Evolutionary conservation across 768 basidiomycete genomes (phyloP).

Genomic region (Candolleomyces aberdarensis): DNA sequence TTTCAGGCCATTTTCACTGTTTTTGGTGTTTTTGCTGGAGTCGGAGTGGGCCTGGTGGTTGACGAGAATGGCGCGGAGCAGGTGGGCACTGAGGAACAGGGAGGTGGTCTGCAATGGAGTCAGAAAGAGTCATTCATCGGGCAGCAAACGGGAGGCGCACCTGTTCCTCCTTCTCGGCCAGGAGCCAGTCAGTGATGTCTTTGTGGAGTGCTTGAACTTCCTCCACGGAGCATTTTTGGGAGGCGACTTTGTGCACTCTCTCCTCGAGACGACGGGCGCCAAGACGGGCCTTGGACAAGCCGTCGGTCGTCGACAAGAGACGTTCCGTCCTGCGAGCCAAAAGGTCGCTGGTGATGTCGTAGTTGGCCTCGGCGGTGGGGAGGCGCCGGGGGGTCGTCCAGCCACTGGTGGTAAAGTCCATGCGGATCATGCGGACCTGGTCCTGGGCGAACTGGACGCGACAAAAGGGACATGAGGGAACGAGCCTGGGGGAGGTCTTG

Average conservation of each 20-base stretch:
- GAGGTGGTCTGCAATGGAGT: constrained; percentile 49
- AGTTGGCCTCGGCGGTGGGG: constrained; percentile 45
- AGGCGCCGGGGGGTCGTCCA: constrained; percentile 65
- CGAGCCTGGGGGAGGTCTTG: constrained; percentile 67
- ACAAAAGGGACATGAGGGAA: constrained; percentile 84
- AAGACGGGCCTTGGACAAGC: constrained; percentile 38
- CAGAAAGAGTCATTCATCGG: constrained; percentile 13
- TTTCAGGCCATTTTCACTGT: constrained; percentile 58
- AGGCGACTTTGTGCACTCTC: constrained; percentile 74
- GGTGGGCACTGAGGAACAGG: constrained; percentile 71
- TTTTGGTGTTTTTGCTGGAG: constrained; percentile 64
- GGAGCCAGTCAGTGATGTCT: constrained; percentile 77
- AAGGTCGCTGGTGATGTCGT: constrained; percentile 34
- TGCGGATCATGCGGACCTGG: constrained; percentile 71
- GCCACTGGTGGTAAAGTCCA: constrained; percentile 69
- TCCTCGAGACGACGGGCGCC: constrained; percentile 71
- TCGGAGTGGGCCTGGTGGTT: constrained; percentile 82
- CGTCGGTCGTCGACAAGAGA: constrained; percentile 41
- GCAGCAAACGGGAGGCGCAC: constrained; percentile 40
- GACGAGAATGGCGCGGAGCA: constrained; percentile 78
- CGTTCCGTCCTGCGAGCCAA: constrained; percentile 47
- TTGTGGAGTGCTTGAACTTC: constrained; percentile 76
- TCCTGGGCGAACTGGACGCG: constrained; percentile 70
- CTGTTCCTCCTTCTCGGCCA: constrained; percentile 63
- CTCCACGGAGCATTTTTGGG: constrained; percentile 85